Evolutionary conservation across 1,284 basidiomycete genomes (phyloP).

Genomic region (Melampsora americana): DNA sequence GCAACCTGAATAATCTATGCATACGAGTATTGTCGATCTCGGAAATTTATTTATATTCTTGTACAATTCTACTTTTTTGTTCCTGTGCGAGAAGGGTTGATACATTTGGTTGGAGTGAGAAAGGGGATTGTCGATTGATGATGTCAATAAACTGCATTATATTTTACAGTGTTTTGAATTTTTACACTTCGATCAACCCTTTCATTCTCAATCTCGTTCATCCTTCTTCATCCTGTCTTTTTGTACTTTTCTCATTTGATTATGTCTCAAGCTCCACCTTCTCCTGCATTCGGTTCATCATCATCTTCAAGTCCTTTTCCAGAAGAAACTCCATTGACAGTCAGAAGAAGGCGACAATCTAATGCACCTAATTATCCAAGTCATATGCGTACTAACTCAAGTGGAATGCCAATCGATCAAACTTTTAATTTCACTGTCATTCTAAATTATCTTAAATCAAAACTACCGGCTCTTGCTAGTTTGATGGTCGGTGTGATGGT

Average conservation of each 20-base stretch:
- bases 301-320: not conserved
- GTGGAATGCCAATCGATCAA: conserved; percentile 13
- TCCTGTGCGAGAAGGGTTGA: too few relatives aligned
- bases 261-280: conserved; percentile 9
- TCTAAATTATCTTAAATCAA: conserved; percentile 35
- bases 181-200: conserved; percentile 4
- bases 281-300: not conserved
- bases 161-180: too few relatives aligned
- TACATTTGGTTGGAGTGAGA: too few relatives aligned
- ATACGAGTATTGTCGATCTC: too few relatives aligned
- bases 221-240: not conserved
- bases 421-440: not conserved
- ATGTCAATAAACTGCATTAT: too few relatives aligned
- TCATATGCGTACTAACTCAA: conserved; percentile 4
- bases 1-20: not conserved
- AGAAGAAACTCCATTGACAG: not conserved
- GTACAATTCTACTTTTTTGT: too few relatives aligned
- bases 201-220: not conserved
- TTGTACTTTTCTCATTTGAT: not conserved
- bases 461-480: conserved; percentile 35
- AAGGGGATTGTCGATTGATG: too few relatives aligned
- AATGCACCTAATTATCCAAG: conserved; percentile 1
- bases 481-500: conserved; percentile 38
- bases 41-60: not conserved
- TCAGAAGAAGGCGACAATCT: not conserved